Base-by-base conservation (phyloP, 1,284 basidiomycete genomes). In the Thelephora terrestris region DNA sequence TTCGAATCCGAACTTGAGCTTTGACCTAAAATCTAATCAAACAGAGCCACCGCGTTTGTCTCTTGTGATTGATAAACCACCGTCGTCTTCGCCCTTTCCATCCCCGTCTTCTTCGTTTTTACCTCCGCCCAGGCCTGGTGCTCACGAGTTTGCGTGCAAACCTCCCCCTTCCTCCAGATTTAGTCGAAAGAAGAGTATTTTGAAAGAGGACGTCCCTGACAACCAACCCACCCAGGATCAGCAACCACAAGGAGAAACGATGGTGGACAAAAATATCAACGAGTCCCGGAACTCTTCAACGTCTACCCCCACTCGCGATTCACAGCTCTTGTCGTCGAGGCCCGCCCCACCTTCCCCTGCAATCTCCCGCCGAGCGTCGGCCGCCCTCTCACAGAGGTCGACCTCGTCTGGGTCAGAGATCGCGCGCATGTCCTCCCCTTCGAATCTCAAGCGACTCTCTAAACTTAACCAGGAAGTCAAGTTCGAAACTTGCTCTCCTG, bases 291-390 rank as follows among this genome's bases (percentile, higher is more conserved):
- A 43, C 47, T 24, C 50, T 45, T 40, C 50, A 46, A 27, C 45
- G 45, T 20, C 49, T 44, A 48, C 48, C 46, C 46, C 52, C 23
- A 51, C 57, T 18, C 60, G 61, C 38, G 54, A 61, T 16, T 70
- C 73, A 2, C 7, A 6, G 6, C 69, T 78, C 43, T 70, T 71
- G 1, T 75, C 78, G 2, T 76, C 71, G 3, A 73, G 81, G 7
- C 80, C 78, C 16, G 81, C 82, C 0, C 83, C 82, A 0, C 78
- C 76, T 1, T 83, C 81, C 1, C 81, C 81, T 9, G 76, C 71
- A 4, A 57, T 71, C 9, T 81, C 81, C 0, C 71, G 80, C 20
- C 74, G 78, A 7, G 60, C 74, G 3, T 80, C 78, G 1, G 65
- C 69, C 7, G 65, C 66, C 17, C 60, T 65, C 49, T 69, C 67